These are phyloP conservation scores for Fomitopsis schrenkii DNA, from an alignment of 1,284 basidiomycete genomes.

Conservation along the genomic window DNA sequence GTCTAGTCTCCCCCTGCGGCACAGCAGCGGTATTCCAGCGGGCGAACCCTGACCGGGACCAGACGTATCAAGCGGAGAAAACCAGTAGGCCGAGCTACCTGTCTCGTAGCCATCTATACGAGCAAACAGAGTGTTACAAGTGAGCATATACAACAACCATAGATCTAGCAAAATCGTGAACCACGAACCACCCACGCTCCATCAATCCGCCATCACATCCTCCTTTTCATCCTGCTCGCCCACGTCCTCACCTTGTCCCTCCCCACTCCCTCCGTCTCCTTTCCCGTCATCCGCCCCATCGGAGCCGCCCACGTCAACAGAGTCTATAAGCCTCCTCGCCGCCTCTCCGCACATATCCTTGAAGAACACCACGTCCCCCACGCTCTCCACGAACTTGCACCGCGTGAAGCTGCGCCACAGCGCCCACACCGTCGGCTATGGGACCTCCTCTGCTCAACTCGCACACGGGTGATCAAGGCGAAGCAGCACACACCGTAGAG, in stretches of 20 bases:
- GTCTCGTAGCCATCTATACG: too few species aligned
- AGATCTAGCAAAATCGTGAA: too few species aligned
- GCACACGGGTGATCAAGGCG: too few species aligned
- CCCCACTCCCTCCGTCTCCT: too few species aligned
- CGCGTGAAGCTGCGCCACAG: constrained; percentile 48
- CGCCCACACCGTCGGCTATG: constrained; percentile 29
- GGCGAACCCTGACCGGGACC: background rate
- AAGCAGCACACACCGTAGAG: constrained; percentile 32
- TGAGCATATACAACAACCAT: too few species aligned
- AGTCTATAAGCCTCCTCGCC: constrained; percentile 5
- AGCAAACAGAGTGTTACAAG: too few species aligned
- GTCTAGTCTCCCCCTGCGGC: too few species aligned
- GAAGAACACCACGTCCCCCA: constrained; percentile 74
- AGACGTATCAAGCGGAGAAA: too few species aligned
- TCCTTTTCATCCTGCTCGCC: background rate
- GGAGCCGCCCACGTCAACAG: background rate
- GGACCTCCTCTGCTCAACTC: too few species aligned
- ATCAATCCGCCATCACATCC: background rate
- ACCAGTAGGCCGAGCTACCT: too few species aligned
- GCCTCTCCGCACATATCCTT: constrained; percentile 62
- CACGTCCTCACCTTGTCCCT: background rate
- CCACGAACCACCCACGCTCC: too few species aligned
- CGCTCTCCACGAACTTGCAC: constrained; percentile 68
- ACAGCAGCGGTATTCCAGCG: too few species aligned
- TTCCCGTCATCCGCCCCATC: background rate